Conservation (phyloP, 108 stramenopile species). For the Pseudonitzschia pungens region DNA sequence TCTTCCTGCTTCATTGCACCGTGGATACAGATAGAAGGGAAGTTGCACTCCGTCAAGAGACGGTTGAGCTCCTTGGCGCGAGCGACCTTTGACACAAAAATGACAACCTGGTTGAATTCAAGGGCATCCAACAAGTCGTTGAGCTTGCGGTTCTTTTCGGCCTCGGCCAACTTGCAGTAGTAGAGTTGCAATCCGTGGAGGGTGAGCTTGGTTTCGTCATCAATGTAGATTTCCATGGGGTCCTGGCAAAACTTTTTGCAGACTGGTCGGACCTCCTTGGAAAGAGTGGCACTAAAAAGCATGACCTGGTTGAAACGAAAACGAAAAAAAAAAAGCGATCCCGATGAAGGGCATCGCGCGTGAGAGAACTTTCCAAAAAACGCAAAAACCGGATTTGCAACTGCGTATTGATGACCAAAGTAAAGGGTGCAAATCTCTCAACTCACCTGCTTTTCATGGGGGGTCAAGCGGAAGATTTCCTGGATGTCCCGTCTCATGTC, state of each 20-base stretch:
- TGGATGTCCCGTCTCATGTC: slow-evolving; percentile 98
- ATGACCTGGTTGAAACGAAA: slow-evolving; percentile 71
- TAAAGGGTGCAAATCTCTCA: slow-evolving; percentile 18
- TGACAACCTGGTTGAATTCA: slow-evolving; percentile 99
- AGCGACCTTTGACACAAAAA: slow-evolving; percentile 98
- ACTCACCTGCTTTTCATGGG: slow-evolving; percentile 93
- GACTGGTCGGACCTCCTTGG: slow-evolving; percentile 97
- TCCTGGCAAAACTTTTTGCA: slow-evolving; percentile 99
- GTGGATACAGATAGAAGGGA: slow-evolving; percentile 98
- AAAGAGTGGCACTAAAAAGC: slow-evolving; percentile 98
- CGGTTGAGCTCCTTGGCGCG: slow-evolving; percentile 91
- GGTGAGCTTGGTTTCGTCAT: slow-evolving; percentile 99
- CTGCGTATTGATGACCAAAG: too few relatives aligned
- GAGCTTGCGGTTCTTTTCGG: slow-evolving; percentile 98
- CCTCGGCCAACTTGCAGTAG: slow-evolving; percentile 95
- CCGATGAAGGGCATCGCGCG: too few relatives aligned
- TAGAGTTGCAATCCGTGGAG: slow-evolving; percentile 99
- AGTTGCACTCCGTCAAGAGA: slow-evolving; percentile 98
- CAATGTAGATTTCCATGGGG: slow-evolving; percentile 98
- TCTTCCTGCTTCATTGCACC: slow-evolving; percentile 96
- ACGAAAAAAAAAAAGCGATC: too few relatives aligned
- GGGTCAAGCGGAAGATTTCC: slow-evolving; percentile 98
- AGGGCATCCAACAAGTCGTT: slow-evolving; percentile 97
- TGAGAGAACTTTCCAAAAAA: too few relatives aligned
- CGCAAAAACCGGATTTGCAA: too few relatives aligned